Evolutionary conservation across 352 stramenopile species (phyloP), one percentile per base, ranked within the genome.

Genomic region (Phytophthora nicotianae): DNA sequence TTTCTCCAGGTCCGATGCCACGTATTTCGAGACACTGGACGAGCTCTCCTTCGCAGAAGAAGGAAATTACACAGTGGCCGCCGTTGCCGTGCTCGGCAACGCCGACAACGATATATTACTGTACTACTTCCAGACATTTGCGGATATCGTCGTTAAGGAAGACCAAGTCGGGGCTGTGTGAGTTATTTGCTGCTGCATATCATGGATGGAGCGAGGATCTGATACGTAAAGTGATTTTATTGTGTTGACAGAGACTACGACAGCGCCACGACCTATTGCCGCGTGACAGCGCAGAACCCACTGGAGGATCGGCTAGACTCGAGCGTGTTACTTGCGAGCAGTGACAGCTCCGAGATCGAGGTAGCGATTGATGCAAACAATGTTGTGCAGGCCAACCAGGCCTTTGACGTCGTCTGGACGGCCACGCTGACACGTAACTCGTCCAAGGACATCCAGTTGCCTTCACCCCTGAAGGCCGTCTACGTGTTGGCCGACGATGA

Each of bases 41-140:
- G 72, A 78, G 1, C 26, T 88, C 10, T 55, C 60, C 16, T 79
- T 86, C 37, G 14, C 53, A 4, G 46, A 65, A 16, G 62, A 68
- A 35, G 81, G 81, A 1, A 60, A 63, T 46, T 81, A 80, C 55
- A 69, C 76, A 8, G 49, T 90, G 20, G 71, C 74, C 10, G 81
- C 78, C 7, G 74, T 86, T 41, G 76, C 74, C 8, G 57, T 74
- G 5, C 37, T 90, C n/a, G 41, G 48, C 8, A 80, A 88, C 52
- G 53, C 48, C 20, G 24, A 67, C n/a, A 55, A 86, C 40, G 14
- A 65, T 26, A 52, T 58, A 4, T 27, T 82, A 40, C 49, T 72
- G 49, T 90, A 87, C 47, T 79, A 84, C 55, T 89, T 79, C 56
- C 66, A 83, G 23, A 54, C 71, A 9, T 85, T 80, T 38, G 59